phyloP scores from a whole-genome alignment of 2,329 filamentous ascomycete genomes.

The Penicillium hordei region DNA sequence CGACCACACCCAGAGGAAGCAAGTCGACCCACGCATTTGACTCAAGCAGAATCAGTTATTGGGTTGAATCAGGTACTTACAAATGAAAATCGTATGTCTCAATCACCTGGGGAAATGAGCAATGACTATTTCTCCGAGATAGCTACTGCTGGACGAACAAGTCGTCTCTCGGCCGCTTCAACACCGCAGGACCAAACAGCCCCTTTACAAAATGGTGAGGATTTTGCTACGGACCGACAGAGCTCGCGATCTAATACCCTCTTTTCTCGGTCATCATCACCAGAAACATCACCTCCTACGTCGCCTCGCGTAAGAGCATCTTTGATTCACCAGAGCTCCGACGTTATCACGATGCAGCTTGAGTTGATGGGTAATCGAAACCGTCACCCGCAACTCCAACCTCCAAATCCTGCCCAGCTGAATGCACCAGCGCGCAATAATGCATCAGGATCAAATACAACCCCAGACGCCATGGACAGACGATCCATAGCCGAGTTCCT shows the following conservation, averaged over 20 bases:
- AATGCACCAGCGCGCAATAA: slow-evolving; percentile 17
- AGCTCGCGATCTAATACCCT: slow-evolving; percentile 43
- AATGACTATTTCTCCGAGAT: slow-evolving; percentile 34
- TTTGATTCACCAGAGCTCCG: slow-evolving; percentile 44
- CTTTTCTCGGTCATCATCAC: slow-evolving; percentile 42
- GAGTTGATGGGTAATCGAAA: slow-evolving; percentile 40
- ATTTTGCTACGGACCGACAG: slow-evolving; percentile 20
- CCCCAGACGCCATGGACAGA: slow-evolving; percentile 23
- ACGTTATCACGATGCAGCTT: slow-evolving; percentile 47
- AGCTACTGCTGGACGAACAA: slow-evolving; percentile 26
- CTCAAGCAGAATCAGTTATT: slow-evolving; percentile 5
- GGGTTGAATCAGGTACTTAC: slow-evolving; percentile 22
- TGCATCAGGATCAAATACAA: slow-evolving; percentile 10
- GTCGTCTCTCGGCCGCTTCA: slow-evolving; percentile 16
- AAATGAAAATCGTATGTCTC: slow-evolving; percentile 40
- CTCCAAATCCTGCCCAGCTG: slow-evolving; percentile 10
- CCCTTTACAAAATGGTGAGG: slow-evolving; percentile 12
- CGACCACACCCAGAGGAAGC: slow-evolving; percentile 12
- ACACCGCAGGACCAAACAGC: slow-evolving; percentile 15
- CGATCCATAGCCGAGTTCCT: slow-evolving; percentile 38
- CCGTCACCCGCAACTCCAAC: slow-evolving; percentile 22
- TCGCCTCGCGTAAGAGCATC: slow-evolving; percentile 46
- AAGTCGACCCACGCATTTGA: slow-evolving; percentile 12
- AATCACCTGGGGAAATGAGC: slow-evolving; percentile 42
- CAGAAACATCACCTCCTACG: slow-evolving; percentile 42